phyloP scores from a whole-genome alignment of 441 rosid species.

The Flueggea neowawraea region DNA sequence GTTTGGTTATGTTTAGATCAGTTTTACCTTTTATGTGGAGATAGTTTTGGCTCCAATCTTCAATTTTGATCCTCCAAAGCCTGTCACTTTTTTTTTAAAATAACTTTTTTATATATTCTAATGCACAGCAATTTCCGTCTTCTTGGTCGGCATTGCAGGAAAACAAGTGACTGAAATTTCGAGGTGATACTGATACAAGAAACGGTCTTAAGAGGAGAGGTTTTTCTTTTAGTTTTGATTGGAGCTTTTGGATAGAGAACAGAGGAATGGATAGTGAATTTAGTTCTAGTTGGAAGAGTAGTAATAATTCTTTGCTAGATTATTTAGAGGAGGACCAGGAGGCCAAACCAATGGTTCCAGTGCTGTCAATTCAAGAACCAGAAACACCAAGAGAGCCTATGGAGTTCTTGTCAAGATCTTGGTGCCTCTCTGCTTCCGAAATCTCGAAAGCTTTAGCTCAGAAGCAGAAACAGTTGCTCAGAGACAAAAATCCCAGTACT shows the following conservation, averaged over 20 bases:
- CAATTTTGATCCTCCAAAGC: no score
- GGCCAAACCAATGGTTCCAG: constrained; percentile 21
- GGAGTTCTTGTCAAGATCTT: constrained; percentile 93
- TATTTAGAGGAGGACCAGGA: constrained; percentile 57
- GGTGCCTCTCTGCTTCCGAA: constrained; percentile 95
- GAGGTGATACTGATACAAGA: no score
- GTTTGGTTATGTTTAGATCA: no score
- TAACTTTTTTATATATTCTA: no score
- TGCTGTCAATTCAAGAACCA: constrained; percentile 67
- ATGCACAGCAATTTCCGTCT: no score
- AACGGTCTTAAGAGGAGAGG: no score
- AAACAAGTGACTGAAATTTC: no score
- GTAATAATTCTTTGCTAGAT: constrained; percentile 35
- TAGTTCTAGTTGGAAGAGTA: constrained; percentile 38
- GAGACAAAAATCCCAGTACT: constrained; percentile 20
- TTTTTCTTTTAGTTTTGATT: no score
- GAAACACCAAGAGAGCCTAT: constrained; percentile 87
- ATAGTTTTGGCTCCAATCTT: no score
- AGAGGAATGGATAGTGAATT: constrained; percentile 48
- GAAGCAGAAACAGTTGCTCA: constrained; percentile 47
- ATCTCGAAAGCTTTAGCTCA: constrained; percentile 87
- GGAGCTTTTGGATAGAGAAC: constrained; percentile 1
- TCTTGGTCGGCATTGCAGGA: no score
- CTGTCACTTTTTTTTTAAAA: no score
- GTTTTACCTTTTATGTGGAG: no score